A percentile compares a stretch with the other conserved stretches of the same genome.
Conservation (phyloP, 2,329 filamentous ascomycete genomes). For the Exutisphaerella laricina region DNA sequence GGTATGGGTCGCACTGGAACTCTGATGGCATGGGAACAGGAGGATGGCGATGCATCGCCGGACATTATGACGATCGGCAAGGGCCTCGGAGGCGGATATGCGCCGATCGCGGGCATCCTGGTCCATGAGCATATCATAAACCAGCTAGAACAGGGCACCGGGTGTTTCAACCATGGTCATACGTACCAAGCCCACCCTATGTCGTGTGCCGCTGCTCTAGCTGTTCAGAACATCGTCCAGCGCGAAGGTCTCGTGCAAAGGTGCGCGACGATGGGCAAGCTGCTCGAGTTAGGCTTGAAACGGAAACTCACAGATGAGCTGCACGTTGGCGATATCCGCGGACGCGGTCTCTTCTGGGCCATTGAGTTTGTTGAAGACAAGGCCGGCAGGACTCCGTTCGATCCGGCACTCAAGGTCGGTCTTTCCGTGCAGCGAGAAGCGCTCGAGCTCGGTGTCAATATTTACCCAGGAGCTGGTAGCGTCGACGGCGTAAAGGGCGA, state of each 20-base stretch:
- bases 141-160: slow-evolving; percentile 37
- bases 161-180: slow-evolving; percentile 50
- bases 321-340: slow-evolving; percentile 54
- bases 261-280: slow-evolving; percentile 49
- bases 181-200: slow-evolving; percentile 56
- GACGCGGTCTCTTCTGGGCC: slow-evolving; percentile 50
- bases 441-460: background rate
- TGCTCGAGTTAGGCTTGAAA: slow-evolving; percentile 40
- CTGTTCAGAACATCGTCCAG: slow-evolving; percentile 55
- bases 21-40: slow-evolving; percentile 24
- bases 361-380: slow-evolving; percentile 8
- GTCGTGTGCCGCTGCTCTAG: slow-evolving; percentile 54
- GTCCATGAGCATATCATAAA: slow-evolving; percentile 46
- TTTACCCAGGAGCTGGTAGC: background rate
- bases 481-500: background rate
- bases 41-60: slow-evolving; percentile 44
- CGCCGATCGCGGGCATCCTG: slow-evolving; percentile 53
- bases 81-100: slow-evolving; percentile 56
- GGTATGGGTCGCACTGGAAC: slow-evolving; percentile 24
- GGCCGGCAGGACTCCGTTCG: background rate
- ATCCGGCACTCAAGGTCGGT: background rate
- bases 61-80: slow-evolving; percentile 61
- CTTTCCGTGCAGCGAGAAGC: background rate
- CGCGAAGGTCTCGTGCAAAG: slow-evolving; percentile 50
- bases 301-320: slow-evolving; percentile 37